Percentiles rank a stretch among this genome's conserved stretches.
Evolutionary conservation across 176 grass and related monocot genomes (phyloP).

Genomic region (Oryza coarctata): DNA sequence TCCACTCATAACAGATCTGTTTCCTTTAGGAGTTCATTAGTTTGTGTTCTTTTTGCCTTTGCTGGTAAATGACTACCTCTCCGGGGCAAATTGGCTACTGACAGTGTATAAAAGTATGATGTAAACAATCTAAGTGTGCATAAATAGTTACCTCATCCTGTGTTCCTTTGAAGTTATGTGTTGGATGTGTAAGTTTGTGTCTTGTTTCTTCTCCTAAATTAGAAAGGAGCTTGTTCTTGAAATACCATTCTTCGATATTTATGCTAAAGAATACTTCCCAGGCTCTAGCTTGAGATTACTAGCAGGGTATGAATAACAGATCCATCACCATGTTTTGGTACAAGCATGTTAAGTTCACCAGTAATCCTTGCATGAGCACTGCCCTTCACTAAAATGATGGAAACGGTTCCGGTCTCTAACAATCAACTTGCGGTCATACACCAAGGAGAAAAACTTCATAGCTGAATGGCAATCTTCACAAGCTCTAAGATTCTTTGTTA

Average conservation of each 20-base stretch:
- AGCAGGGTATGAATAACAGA: background rate
- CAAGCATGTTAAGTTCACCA: constrained; percentile 45
- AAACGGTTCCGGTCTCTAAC: constrained; percentile 69
- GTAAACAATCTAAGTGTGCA: constrained; percentile 38
- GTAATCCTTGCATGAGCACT: constrained; percentile 72
- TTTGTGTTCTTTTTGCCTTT: constrained; percentile 14
- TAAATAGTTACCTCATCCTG: constrained; percentile 27
- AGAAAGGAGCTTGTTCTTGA: background rate
- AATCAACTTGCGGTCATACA: constrained; percentile 58
- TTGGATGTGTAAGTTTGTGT: constrained; percentile 19
- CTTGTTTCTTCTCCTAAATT: background rate
- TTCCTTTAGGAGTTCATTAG: background rate
- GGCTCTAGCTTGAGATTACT: constrained; percentile 10
- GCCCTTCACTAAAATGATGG: constrained; percentile 63
- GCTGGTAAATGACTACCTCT: background rate
- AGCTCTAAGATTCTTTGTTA: constrained; percentile 71
- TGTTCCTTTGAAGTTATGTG: constrained; percentile 14
- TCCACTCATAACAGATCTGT: background rate
- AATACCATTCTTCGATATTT: background rate
- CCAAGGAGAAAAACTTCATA: constrained; percentile 55
- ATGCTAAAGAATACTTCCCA: constrained; percentile 25
- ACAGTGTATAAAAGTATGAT: constrained; percentile 9
- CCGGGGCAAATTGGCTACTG: background rate
- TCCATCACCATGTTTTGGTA: constrained; percentile 13
- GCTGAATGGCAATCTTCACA: constrained; percentile 76